phyloP scores from a whole-genome alignment of 352 stramenopile species.

The Pythium scleroteichum region DNA sequence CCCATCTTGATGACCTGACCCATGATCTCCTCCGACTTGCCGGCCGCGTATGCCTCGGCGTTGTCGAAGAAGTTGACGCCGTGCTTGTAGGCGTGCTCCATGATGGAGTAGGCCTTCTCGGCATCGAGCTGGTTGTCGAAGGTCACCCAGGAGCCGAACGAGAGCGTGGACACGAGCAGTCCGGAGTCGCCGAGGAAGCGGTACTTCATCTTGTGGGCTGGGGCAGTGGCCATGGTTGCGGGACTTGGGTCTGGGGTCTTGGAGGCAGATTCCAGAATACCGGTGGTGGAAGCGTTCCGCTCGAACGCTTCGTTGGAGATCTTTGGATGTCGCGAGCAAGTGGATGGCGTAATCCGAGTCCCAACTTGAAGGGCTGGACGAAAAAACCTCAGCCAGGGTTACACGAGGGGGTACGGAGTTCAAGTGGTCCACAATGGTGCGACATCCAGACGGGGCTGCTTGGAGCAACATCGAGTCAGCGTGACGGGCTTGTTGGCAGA shows the following conservation, averaged over 20 bases:
- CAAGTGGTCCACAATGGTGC: background rate
- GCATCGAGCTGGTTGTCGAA: conserved; percentile 54
- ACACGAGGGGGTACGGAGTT: conserved; percentile 1
- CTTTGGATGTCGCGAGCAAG: background rate
- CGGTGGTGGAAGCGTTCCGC: too few species aligned
- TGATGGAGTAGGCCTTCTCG: conserved; percentile 56
- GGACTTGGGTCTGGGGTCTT: background rate
- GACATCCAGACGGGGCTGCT: background rate
- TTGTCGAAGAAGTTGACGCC: conserved; percentile 78
- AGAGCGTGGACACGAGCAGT: conserved; percentile 51
- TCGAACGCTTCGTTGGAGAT: conserved; percentile 8
- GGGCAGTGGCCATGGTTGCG: conserved; percentile 5
- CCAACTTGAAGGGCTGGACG: background rate
- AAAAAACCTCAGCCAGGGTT: background rate
- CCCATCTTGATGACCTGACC: conserved; percentile 56
- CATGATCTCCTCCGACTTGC: conserved; percentile 54
- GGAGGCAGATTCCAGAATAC: background rate
- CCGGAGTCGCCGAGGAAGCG: conserved; percentile 55
- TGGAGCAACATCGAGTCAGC: conserved; percentile 1
- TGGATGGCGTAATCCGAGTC: conserved; percentile 5
- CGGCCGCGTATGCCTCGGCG: conserved; percentile 51
- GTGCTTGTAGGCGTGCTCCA: conserved; percentile 59
- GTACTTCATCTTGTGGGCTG: conserved; percentile 58
- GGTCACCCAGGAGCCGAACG: conserved; percentile 55
- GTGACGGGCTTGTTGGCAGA: conserved; percentile 2